Percentiles rank a stretch among this genome's conserved stretches.
These are phyloP conservation scores for Candida schatavii DNA, from an alignment of 805 yeast genomes.

Conservation along the genomic window DNA sequence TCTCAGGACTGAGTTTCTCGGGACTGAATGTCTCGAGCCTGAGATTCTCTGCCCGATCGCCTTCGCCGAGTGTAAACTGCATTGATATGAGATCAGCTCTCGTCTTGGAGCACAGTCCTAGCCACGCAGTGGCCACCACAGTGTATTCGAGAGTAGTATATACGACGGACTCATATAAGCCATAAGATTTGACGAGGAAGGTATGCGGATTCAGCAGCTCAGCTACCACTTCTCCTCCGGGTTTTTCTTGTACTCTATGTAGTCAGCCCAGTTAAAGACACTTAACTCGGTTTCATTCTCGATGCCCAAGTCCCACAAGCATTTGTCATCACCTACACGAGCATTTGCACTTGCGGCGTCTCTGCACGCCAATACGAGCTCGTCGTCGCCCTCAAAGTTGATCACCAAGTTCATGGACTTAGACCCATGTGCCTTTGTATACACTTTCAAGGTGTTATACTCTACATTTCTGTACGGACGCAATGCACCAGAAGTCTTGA, in stretches of 20 bases:
- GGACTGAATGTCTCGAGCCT: too few species aligned
- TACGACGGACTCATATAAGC: too few species aligned
- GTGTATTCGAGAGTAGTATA: too few species aligned
- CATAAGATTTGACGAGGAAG: too few species aligned
- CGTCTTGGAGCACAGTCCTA: too few species aligned
- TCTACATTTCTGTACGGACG: constrained; percentile 80
- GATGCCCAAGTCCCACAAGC: constrained; percentile 38
- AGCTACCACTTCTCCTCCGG: constrained; percentile 88
- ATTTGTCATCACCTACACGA: constrained; percentile 12
- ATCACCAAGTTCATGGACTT: constrained; percentile 91
- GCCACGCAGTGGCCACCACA: too few species aligned
- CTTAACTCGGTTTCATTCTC: constrained; percentile 93
- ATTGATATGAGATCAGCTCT: too few species aligned
- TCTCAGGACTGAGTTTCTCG: too few species aligned
- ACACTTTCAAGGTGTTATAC: constrained; percentile 77
- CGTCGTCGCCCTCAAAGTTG: constrained; percentile 77
- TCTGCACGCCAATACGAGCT: constrained; percentile 52
- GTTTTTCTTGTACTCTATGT: constrained; percentile 64
- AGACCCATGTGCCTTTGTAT: constrained; percentile 92
- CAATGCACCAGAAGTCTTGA: constrained; percentile 59
- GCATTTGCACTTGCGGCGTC: constrained; percentile 11
- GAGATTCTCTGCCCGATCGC: too few species aligned
- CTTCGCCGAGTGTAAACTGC: too few species aligned
- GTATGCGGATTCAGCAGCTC: too few species aligned
- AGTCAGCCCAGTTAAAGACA: constrained; percentile 67